Base-by-base conservation (phyloP, 1,284 basidiomycete genomes). In the Microbotryum lychnidis-dioicae region DNA sequence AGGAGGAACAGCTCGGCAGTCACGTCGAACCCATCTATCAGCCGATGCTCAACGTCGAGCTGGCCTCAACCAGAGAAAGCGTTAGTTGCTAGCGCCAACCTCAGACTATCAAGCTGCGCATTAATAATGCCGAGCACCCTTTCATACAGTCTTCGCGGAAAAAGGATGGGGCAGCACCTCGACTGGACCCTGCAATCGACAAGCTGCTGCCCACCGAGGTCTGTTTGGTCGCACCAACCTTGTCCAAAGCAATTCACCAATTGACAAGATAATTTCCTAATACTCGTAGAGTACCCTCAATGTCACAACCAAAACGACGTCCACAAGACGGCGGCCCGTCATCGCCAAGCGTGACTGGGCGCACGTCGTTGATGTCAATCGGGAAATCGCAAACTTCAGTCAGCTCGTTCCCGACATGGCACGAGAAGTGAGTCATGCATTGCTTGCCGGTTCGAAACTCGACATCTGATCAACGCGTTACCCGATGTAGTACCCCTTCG, bases 341-440 rank as follows among this genome's bases (percentile, higher is more conserved):
- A 67, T 73, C 46, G 72, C 73, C 45, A 96, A 94, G 76, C 86
- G 90, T 57, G 91, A 97, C 69, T 99, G 96, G 96, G 96, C 94
- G 2, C 96, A 97, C 79, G 87, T 92, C 21, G 87, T 98, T 18
- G 90, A 98, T 73, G 84, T 97, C 68, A 91, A 90, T 72, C 86
- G 88, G 71, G 86, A 89, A 45, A 84, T 97, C 73, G 79, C 80
- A 29, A 97, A 97, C 73, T 96, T 94, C 74, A 81, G 82, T 61
- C 84, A 91, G 70, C 82, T 94, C 33, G 88, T 94, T 14, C 91
- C 90, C 2, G 85, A 89, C 60, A 90, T 92, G 88, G 91, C 91
- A 0, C 65, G 68, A 29, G 73, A 72, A 57, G 71, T 70, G n/a
- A 25, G 57, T 42, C 9, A n/a, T 57, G 25, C 18, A 20, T 14